A percentile compares a stretch with the other conserved stretches of the same genome.
phyloP scores from a whole-genome alignment of 129 eudicot species.

The Arctium lappa region DNA sequence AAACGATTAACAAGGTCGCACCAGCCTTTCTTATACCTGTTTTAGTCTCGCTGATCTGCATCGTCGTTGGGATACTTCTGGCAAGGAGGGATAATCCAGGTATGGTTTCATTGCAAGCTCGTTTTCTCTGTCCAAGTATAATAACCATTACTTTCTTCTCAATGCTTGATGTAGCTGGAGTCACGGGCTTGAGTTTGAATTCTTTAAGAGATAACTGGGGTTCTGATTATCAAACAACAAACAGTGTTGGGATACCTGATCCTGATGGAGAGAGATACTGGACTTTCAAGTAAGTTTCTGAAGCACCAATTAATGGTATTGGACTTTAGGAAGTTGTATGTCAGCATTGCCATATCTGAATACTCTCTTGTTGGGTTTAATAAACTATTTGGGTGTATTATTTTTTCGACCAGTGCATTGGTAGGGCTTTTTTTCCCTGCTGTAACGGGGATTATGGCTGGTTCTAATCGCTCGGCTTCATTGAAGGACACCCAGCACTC shows the following conservation, averaged over 20 bases:
- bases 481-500: constrained; percentile 83
- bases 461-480: constrained; percentile 84
- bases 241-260: constrained; percentile 74
- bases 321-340: too few species aligned
- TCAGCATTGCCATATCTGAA: neutral
- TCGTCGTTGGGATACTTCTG: constrained; percentile 58
- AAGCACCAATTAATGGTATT: neutral
- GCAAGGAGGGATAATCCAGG: constrained; percentile 56
- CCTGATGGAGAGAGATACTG: constrained; percentile 65
- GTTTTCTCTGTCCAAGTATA: neutral
- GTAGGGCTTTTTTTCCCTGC: constrained; percentile 94
- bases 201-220: constrained; percentile 67
- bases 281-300: constrained; percentile 61
- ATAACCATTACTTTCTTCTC: neutral
- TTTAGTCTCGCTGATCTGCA: constrained; percentile 61
- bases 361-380: neutral
- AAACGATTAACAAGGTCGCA: constrained; percentile 81
- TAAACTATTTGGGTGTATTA: neutral
- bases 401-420: constrained; percentile 46
- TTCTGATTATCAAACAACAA: constrained; percentile 58
- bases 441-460: constrained; percentile 93
- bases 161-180: constrained; percentile 39
- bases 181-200: constrained; percentile 75
- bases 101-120: neutral
- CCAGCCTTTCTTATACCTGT: constrained; percentile 89